Conservation (phyloP, 2,329 filamentous ascomycete species). For the Xylariaceae sp. region DNA sequence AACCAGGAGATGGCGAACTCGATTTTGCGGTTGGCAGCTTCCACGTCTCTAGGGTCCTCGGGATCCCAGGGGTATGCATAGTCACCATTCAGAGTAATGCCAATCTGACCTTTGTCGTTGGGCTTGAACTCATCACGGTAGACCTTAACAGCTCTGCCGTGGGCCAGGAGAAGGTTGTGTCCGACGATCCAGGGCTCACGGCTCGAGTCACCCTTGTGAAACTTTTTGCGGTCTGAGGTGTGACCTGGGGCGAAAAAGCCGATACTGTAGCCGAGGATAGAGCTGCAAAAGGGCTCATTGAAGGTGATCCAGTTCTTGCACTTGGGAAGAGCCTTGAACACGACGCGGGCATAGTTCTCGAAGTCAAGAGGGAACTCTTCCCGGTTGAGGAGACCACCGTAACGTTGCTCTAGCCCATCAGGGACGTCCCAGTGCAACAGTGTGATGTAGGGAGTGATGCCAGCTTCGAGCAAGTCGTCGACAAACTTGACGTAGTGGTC, state of each 20-base stretch:
- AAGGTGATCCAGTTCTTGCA: slow-evolving; percentile 89
- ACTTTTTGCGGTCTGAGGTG: slow-evolving; percentile 70
- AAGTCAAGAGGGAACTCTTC: slow-evolving; percentile 80
- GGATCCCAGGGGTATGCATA: slow-evolving; percentile 80
- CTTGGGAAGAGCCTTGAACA: slow-evolving; percentile 70
- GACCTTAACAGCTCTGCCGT: slow-evolving; percentile 74
- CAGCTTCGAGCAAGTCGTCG: slow-evolving; percentile 70
- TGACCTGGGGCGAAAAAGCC: slow-evolving; percentile 80
- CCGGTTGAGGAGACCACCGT: slow-evolving; percentile 76
- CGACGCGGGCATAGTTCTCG: slow-evolving; percentile 69
- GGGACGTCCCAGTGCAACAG: slow-evolving; percentile 88
- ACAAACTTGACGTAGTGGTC: slow-evolving; percentile 76
- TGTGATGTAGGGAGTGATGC: slow-evolving; percentile 77
- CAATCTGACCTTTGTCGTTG: slow-evolving; percentile 70
- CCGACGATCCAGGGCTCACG: slow-evolving; percentile 80
- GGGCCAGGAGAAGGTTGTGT: slow-evolving; percentile 75
- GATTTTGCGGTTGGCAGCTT: slow-evolving; percentile 74
- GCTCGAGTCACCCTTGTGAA: slow-evolving; percentile 64
- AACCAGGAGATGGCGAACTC: slow-evolving; percentile 89
- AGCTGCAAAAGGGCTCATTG: slow-evolving; percentile 85
- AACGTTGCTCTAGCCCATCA: slow-evolving; percentile 71
- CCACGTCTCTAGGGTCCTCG: slow-evolving; percentile 67
- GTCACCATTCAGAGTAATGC: slow-evolving; percentile 84
- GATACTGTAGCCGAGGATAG: slow-evolving; percentile 73
- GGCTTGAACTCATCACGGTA: slow-evolving; percentile 80